Percentiles rank a stretch among this genome's conserved stretches.
Evolutionary conservation across 2,329 filamentous ascomycete genomes (phyloP).

Genomic region (Macrophomina pseudophaseolina): DNA sequence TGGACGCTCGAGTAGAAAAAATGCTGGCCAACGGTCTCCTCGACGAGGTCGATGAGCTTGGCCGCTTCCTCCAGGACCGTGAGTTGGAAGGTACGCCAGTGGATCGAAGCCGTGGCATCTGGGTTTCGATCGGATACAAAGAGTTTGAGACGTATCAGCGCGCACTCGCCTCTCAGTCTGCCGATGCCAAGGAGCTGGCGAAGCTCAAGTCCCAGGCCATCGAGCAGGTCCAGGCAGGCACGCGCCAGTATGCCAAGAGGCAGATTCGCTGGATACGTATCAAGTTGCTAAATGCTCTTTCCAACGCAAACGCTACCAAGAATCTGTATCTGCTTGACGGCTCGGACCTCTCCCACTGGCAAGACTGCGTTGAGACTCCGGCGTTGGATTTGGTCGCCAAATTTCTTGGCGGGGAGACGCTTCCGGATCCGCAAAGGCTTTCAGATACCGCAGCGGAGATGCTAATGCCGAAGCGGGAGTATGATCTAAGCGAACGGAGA

Average conservation of each 20-base stretch:
- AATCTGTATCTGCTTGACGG: constrained; percentile 82
- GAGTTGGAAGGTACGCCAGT: constrained; percentile 58
- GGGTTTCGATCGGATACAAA: constrained; percentile 96
- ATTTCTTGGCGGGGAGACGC: constrained; percentile 63
- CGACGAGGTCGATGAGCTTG: constrained; percentile 64
- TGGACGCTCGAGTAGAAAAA: constrained; percentile 78
- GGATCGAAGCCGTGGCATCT: constrained; percentile 83
- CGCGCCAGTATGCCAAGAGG: constrained; percentile 82
- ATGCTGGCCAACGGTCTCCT: constrained; percentile 75
- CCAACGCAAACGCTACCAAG: constrained; percentile 57
- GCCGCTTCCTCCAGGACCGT: constrained; percentile 52
- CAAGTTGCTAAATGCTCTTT: constrained; percentile 75
- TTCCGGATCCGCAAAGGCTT: constrained; percentile 62
- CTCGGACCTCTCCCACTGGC: constrained; percentile 69
- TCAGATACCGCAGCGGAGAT: constrained; percentile 61
- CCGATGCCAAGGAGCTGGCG: constrained; percentile 52
- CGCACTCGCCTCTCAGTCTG: constrained; percentile 35
- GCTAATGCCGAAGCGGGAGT: constrained; percentile 60
- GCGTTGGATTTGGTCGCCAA: constrained; percentile 65
- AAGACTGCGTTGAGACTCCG: constrained; percentile 66
- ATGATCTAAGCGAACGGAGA: constrained; percentile 49
- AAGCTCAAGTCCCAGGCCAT: constrained; percentile 65
- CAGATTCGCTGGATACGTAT: constrained; percentile 87
- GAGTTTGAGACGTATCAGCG: constrained; percentile 77
- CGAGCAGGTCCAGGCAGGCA: constrained; percentile 80